A percentile compares a stretch with the other conserved stretches of the same genome.
Conservation (phyloP, 345 rosid species). For the Cardamine resedifolia region DNA sequence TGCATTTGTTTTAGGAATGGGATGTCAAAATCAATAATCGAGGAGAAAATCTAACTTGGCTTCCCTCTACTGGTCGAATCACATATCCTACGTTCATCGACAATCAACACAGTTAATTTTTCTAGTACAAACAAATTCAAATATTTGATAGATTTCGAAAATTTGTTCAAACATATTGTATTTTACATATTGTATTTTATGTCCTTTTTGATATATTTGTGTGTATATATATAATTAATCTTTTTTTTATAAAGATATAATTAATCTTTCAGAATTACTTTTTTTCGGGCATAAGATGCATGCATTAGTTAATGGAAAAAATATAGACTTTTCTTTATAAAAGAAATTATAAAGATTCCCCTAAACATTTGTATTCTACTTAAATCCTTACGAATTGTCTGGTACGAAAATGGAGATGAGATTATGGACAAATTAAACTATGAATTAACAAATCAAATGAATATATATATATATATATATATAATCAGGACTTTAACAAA, state of each 20-base stretch:
- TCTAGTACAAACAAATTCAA: neutral
- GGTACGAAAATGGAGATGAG: conserved; percentile 22
- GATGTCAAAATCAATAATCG: neutral
- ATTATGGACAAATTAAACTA: conserved; percentile 16
- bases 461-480: too few species aligned
- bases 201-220: neutral
- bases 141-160: neutral
- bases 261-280: neutral
- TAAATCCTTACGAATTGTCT: conserved; percentile 15
- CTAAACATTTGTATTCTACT: conserved; percentile 3
- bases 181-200: too few species aligned
- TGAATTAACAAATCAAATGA: conserved; percentile 18
- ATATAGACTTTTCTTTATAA: neutral
- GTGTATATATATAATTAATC: too few species aligned
- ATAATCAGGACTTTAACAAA: conserved; percentile 34
- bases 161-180: neutral
- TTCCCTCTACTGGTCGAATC: neutral
- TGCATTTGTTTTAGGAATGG: neutral
- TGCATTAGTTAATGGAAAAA: neutral
- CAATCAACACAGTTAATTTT: neutral
- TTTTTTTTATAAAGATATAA: too few species aligned
- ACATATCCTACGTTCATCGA: neutral
- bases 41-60: neutral
- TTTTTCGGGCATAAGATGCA: neutral
- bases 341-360: neutral